Evolutionary conservation across 176 grass and related monocot species (phyloP).

Genomic region (Lolium multiflorum): DNA sequence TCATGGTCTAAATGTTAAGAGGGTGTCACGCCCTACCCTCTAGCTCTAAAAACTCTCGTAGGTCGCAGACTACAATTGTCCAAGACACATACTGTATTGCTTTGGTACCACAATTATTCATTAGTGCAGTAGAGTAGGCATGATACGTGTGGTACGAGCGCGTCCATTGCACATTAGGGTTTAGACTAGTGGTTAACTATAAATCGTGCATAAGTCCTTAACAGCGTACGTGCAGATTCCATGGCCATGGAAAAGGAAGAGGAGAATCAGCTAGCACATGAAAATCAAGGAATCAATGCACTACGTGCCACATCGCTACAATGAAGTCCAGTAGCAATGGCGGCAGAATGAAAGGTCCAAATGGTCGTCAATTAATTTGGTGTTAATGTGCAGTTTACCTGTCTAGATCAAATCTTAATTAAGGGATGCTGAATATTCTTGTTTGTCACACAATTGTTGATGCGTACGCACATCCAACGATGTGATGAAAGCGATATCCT

Average conservation of each 20-base stretch:
- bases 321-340: too few relatives aligned
- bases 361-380: neutral
- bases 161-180: neutral
- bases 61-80: neutral
- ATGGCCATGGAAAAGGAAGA: neutral
- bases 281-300: slow-evolving; percentile 8
- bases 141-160: neutral
- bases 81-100: neutral
- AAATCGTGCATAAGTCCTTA: slow-evolving; percentile 3
- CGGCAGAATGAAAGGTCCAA: neutral
- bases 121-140: neutral
- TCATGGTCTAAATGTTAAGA: neutral
- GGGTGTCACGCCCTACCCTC: neutral
- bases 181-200: neutral
- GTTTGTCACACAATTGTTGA: neutral
- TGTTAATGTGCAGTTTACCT: too few relatives aligned
- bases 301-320: neutral
- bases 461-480: too few relatives aligned
- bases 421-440: neutral
- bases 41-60: neutral
- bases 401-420: neutral
- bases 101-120: slow-evolving; percentile 9
- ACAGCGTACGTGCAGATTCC: neutral
- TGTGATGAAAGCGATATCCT: too few relatives aligned
- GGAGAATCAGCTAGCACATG: neutral